Conservation (phyloP, 2,329 filamentous ascomycete species). For the Pseudocercospora macadamiae region DNA sequence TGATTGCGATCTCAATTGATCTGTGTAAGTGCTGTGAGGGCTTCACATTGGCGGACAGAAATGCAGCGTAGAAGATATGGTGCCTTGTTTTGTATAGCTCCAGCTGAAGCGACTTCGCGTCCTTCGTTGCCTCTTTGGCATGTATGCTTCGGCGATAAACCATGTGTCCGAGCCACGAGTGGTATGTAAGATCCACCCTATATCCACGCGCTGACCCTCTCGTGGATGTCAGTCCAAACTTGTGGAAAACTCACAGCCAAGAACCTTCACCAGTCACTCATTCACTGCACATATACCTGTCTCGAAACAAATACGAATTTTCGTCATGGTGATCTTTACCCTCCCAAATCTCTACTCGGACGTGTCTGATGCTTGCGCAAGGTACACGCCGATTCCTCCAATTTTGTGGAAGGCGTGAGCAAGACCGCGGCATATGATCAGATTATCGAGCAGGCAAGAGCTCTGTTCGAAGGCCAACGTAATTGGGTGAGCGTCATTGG, state of each 20-base stretch:
- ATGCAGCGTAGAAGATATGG: too few species aligned
- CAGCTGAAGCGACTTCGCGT: too few species aligned
- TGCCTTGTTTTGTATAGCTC: too few species aligned
- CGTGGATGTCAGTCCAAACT: not conserved
- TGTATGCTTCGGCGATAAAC: not conserved
- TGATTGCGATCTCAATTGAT: too few species aligned
- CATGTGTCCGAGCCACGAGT: not conserved
- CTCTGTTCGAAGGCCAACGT: conserved; percentile 70
- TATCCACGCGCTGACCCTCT: not conserved
- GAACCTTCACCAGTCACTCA: not conserved
- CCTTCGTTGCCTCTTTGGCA: too few species aligned
- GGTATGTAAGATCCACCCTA: not conserved
- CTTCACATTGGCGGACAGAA: too few species aligned
- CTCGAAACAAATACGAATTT: too few species aligned
- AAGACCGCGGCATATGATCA: conserved; percentile 76
- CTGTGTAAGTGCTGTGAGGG: too few species aligned
- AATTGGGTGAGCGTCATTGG: conserved; percentile 68
- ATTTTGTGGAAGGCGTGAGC: conserved; percentile 66
- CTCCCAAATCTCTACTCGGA: not conserved
- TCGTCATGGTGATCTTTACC: conserved; percentile 16
- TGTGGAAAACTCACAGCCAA: not conserved
- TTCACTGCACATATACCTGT: not conserved
- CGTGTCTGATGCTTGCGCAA: conserved; percentile 25
- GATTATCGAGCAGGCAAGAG: conserved; percentile 69
- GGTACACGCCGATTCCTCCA: conserved; percentile 81